Evolutionary conservation across 306 rosid species (phyloP).

Genomic region (Rosa multiflora): DNA sequence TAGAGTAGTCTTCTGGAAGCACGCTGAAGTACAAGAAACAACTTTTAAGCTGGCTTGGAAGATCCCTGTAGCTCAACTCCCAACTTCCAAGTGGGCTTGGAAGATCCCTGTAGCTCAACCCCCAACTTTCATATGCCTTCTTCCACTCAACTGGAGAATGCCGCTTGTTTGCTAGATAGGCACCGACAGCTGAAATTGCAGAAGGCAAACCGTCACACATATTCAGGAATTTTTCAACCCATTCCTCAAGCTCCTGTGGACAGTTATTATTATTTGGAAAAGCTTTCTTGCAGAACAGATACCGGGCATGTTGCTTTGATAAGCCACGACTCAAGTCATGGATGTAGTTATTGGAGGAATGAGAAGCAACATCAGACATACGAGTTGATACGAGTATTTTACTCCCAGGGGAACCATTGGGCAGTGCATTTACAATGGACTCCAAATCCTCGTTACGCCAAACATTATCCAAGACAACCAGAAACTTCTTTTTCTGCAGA

Average conservation of each 20-base stretch:
- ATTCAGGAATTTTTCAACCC: background rate
- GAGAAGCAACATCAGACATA: background rate
- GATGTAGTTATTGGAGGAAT: background rate
- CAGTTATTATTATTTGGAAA: background rate
- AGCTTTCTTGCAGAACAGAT: conserved; percentile 9
- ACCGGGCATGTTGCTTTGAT: background rate
- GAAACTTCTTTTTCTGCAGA: background rate
- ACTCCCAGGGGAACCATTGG: conserved; percentile 1
- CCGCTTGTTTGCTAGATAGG: background rate
- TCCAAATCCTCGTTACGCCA: background rate
- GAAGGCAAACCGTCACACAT: background rate
- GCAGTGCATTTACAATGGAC: background rate
- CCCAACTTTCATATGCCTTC: too few species aligned
- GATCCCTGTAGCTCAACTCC: background rate
- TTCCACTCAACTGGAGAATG: background rate
- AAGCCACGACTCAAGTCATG: conserved; percentile 4
- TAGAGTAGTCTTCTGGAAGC: conserved; percentile 2
- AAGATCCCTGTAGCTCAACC: too few species aligned
- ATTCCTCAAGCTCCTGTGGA: background rate
- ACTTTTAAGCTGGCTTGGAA: background rate
- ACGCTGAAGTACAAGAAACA: conserved; percentile 4
- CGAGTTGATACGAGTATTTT: background rate
- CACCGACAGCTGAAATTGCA: background rate
- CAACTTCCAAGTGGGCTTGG: background rate
- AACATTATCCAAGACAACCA: background rate